These are phyloP conservation scores for Candida qinlingensis DNA, from an alignment of 805 yeast species.

Conservation along the genomic window DNA sequence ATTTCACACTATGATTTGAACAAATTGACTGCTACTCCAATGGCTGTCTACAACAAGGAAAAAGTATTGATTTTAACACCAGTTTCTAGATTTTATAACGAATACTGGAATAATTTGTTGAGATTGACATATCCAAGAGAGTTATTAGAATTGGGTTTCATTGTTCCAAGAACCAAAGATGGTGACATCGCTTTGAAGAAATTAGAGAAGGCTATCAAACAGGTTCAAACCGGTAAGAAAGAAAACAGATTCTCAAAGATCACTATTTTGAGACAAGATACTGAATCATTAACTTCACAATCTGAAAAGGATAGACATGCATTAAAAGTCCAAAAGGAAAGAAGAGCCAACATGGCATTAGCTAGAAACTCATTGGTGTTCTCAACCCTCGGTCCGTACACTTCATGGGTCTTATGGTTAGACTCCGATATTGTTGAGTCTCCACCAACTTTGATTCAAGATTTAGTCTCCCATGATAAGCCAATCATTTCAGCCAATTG, in stretches of 20 bases:
- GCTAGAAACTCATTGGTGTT: slow-evolving; percentile 90
- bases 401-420: slow-evolving; percentile 95
- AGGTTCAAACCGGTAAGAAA: slow-evolving; percentile 58
- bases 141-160: slow-evolving; percentile 83
- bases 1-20: slow-evolving; percentile 83
- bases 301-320: slow-evolving; percentile 90
- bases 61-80: slow-evolving; percentile 86
- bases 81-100: slow-evolving; percentile 76
- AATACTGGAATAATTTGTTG: slow-evolving; percentile 83
- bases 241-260: slow-evolving; percentile 72
- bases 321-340: slow-evolving; percentile 73
- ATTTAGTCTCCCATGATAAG: slow-evolving; percentile 76
- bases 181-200: slow-evolving; percentile 76
- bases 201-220: slow-evolving; percentile 72
- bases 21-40: slow-evolving; percentile 61
- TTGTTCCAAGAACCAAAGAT: slow-evolving; percentile 73
- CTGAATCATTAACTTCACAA: slow-evolving; percentile 69
- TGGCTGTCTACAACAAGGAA: slow-evolving; percentile 72
- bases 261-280: slow-evolving; percentile 87
- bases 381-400: slow-evolving; percentile 82
- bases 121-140: slow-evolving; percentile 78
- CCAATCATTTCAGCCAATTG: slow-evolving; percentile 91
- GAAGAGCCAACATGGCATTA: slow-evolving; percentile 87
- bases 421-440: slow-evolving; percentile 94
- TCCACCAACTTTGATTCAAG: slow-evolving; percentile 78